Conservation (phyloP, 371 early-diverging fungal genomes). For the Furculomyces boomerangus region DNA sequence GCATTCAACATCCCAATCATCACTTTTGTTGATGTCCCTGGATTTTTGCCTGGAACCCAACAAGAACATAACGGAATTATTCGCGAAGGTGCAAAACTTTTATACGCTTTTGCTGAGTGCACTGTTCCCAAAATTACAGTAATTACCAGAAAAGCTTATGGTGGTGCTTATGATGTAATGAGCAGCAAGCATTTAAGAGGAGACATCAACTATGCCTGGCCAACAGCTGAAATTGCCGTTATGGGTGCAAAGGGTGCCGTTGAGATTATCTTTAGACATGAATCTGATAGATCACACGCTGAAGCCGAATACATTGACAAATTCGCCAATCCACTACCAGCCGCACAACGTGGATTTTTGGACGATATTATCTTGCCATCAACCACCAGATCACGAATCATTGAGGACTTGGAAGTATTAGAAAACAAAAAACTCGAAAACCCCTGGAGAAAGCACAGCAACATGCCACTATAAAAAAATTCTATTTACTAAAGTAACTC, state of each 20-base stretch:
- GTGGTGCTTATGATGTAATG: constrained; percentile 97
- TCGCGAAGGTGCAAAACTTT: constrained; percentile 89
- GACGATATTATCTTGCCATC: constrained; percentile 86
- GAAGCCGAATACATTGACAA: constrained; percentile 74
- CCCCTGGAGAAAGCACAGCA: constrained; percentile 89
- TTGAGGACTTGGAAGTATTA: constrained; percentile 73
- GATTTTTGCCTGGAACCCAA: constrained; percentile 86
- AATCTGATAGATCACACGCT: constrained; percentile 12
- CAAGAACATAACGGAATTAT: constrained; percentile 96
- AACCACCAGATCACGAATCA: constrained; percentile 62
- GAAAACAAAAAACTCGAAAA: constrained; percentile 48
- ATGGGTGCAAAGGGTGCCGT: constrained; percentile 97
- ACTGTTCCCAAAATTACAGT: constrained; percentile 94
- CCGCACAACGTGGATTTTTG: constrained; percentile 87
- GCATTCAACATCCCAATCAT: constrained; percentile 88
- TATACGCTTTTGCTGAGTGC: constrained; percentile 93
- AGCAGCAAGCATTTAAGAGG: constrained; percentile 88
- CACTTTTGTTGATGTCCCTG: constrained; percentile 95
- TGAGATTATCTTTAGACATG: constrained; percentile 79
- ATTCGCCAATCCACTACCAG: constrained; percentile 90
- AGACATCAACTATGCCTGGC: constrained; percentile 91
- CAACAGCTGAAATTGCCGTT: constrained; percentile 92
- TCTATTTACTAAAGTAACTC: no score
- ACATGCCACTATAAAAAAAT: constrained; percentile 55
- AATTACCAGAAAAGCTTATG: constrained; percentile 91